Evolutionary conservation across 1,284 basidiomycete genomes (phyloP).

Genomic region (Coriolopsis trogii): DNA sequence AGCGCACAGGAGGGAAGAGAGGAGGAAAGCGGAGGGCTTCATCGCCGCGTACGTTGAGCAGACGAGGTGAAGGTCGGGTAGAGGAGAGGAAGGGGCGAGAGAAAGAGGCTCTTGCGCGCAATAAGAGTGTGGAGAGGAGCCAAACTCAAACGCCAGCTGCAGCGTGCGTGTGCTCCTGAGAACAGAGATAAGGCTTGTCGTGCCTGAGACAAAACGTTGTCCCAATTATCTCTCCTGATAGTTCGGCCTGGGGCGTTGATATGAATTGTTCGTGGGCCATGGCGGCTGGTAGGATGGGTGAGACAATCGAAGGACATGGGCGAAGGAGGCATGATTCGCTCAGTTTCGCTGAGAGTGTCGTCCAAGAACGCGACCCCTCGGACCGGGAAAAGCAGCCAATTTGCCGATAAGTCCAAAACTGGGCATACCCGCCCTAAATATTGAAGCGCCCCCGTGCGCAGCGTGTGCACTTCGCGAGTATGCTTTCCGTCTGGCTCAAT

Average conservation of each 20-base stretch:
- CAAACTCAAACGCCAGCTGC: neutral
- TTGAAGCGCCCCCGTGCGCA: too few species aligned
- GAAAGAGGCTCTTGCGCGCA: neutral
- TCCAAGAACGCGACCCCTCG: too few species aligned
- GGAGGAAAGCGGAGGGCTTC: conserved; percentile 46
- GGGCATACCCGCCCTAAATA: too few species aligned
- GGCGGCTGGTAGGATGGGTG: too few species aligned
- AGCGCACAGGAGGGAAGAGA: conserved; percentile 39
- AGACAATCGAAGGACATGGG: too few species aligned
- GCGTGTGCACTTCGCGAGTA: neutral
- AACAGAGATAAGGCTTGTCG: conserved; percentile 20
- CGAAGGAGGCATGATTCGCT: too few species aligned
- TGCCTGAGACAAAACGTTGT: conserved; percentile 21
- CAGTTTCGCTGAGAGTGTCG: too few species aligned
- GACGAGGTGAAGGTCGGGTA: neutral
- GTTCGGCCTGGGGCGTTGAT: neutral
- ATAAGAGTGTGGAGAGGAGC: neutral
- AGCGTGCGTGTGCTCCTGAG: conserved; percentile 9
- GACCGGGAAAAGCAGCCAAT: too few species aligned
- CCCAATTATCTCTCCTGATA: conserved; percentile 13
- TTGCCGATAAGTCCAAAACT: too few species aligned
- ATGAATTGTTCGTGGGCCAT: neutral
- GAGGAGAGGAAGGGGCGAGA: neutral
- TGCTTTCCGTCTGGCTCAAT: too few species aligned
- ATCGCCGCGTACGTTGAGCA: conserved; percentile 39